These are phyloP conservation scores for Sphaceloma murrayae DNA, from an alignment of 2,329 filamentous ascomycete species.

Conservation along the genomic window DNA sequence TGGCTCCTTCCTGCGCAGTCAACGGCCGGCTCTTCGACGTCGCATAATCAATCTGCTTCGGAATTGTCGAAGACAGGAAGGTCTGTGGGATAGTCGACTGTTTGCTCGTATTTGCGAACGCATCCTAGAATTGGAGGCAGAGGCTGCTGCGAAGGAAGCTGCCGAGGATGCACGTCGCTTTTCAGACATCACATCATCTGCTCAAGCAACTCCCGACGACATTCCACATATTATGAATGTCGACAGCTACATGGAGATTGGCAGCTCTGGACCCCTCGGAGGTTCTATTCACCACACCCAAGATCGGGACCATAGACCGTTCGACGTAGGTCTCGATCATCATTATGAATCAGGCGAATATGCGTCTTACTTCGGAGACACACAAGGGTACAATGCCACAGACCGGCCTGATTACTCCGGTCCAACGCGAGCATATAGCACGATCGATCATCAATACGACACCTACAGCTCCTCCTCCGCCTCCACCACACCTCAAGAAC, in stretches of 20 bases:
- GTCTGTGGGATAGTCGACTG: conserved; percentile 3
- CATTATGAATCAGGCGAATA: neutral
- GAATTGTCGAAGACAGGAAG: conserved; percentile 7
- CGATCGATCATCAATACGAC: neutral
- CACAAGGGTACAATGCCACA: neutral
- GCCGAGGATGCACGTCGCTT: neutral
- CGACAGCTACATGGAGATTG: neutral
- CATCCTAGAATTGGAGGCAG: conserved; percentile 10
- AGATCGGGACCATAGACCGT: no score
- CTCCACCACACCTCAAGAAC: neutral
- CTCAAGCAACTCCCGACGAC: neutral
- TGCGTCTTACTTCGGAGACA: neutral
- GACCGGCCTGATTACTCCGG: neutral
- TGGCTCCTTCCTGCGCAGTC: neutral
- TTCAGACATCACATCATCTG: neutral
- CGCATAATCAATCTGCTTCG: conserved; percentile 13
- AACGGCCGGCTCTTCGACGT: neutral
- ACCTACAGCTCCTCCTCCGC: neutral
- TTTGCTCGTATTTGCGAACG: conserved; percentile 10
- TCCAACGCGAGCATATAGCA: neutral
- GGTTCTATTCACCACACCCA: no score
- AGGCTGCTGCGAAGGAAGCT: neutral
- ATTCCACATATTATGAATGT: no score
- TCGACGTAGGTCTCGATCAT: neutral
- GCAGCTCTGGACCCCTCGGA: no score